Evolutionary conservation across 2,329 filamentous ascomycete species (phyloP).

Genomic region (Colletotrichum sublineola): DNA sequence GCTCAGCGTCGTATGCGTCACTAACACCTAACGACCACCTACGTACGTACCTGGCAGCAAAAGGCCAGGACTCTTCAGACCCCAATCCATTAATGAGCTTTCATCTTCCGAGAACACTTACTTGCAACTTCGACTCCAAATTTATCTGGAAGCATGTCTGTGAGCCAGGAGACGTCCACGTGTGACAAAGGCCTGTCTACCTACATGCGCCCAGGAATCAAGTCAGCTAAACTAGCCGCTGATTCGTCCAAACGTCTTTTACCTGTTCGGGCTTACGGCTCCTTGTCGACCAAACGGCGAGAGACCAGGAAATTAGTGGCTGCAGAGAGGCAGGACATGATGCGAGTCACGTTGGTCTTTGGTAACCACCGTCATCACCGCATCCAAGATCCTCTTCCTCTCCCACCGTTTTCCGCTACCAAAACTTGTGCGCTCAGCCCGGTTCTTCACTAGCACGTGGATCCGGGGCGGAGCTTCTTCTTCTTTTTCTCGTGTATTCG

Average conservation of each 20-base stretch:
- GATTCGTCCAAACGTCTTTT: background rate
- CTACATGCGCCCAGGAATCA: background rate
- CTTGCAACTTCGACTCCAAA: background rate
- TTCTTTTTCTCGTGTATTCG: no score
- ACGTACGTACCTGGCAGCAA: background rate
- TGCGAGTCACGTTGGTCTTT: background rate
- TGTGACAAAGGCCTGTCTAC: no score
- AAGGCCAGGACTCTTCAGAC: background rate
- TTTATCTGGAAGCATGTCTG: background rate
- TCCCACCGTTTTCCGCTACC: background rate
- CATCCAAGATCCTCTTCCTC: background rate
- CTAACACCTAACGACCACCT: background rate
- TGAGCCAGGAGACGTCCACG: background rate
- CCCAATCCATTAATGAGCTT: background rate
- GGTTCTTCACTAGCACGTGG: background rate
- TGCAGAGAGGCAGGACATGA: background rate
- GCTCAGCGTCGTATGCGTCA: background rate
- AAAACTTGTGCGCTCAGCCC: background rate
- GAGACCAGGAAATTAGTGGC: slow-evolving; percentile 27
- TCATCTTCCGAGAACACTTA: background rate
- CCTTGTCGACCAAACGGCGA: slow-evolving; percentile 3
- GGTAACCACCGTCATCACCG: background rate
- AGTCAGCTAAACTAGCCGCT: background rate
- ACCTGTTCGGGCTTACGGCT: background rate
- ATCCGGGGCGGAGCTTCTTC: no score